phyloP scores from a whole-genome alignment of 768 basidiomycete species.

The Cubamyces sp. region DNA sequence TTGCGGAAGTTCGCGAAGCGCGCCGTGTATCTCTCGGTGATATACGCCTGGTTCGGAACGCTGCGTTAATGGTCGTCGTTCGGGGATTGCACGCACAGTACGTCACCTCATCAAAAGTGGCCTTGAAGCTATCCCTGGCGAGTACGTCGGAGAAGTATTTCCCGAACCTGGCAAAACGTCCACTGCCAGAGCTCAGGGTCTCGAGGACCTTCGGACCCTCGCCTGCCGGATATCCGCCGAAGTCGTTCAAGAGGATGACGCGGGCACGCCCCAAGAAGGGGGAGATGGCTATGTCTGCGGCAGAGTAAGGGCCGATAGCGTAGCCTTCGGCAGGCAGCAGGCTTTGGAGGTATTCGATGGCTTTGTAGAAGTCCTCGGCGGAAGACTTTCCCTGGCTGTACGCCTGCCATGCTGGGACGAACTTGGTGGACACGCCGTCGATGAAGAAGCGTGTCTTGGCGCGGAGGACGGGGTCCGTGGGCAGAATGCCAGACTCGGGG shows the following conservation, averaged over 20 bases:
- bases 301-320: constrained; percentile 52
- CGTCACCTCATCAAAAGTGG: constrained; percentile 57
- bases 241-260: constrained; percentile 48
- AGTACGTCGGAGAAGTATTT: constrained; percentile 53
- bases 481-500: constrained; percentile 52
- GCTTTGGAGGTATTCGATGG: constrained; percentile 51
- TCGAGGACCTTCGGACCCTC: constrained; percentile 50
- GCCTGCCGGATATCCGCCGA: constrained; percentile 55
- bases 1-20: constrained; percentile 22
- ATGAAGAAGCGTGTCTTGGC: constrained; percentile 68
- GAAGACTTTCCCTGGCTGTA: constrained; percentile 37
- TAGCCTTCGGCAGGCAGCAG: constrained; percentile 51
- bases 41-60: constrained; percentile 23
- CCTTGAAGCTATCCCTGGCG: constrained; percentile 55
- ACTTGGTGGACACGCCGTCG: constrained; percentile 52
- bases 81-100: background rate
- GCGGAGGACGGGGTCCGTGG: constrained; percentile 56
- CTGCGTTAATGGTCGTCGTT: background rate
- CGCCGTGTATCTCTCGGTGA: constrained; percentile 27
- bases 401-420: constrained; percentile 44
- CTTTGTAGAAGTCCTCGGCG: constrained; percentile 46
- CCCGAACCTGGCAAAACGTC: constrained; percentile 51
- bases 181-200: constrained; percentile 41
- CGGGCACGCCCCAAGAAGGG: constrained; percentile 65
- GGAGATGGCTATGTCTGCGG: constrained; percentile 63